Evolutionary conservation across 805 yeast genomes (phyloP), one percentile per base, ranked within the genome.

Genomic region (Soucietia sequanensis): DNA sequence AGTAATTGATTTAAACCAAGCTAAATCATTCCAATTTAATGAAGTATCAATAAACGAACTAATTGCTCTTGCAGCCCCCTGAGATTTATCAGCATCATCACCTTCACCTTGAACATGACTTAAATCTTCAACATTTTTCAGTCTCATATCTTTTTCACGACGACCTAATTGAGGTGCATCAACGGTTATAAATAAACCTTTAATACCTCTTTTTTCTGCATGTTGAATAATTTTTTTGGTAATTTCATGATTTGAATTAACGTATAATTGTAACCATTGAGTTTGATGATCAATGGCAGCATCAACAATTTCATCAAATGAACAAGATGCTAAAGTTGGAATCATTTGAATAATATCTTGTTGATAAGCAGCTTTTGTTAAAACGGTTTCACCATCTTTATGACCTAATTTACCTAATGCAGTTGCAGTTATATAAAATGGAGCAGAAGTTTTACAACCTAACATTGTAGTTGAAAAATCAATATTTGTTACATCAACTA

Each of bases 11-110:
- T 65, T 52, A 42, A 68, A 66, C 72, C 72, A 68, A 36, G 47
- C 39, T 20, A 68, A 44, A 37, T 66, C 71, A 7, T 55, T 47
- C 73, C 73, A 68, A 24, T 43, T 49, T 27, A 68, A 50, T 8
- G 56, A 42, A 2, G 72, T 60, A 38, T 67, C 73, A 44, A 90
- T 90, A 58, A 90, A 89, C 2, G 88, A 72, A n/a, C 89, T 80
- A 34, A 90, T 73, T 0, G 96, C 95, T 33, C 84, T 71, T 0
- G 96, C 87, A 0, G 95, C 95, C 37, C 96, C 96, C 55, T 81
- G 81, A 18, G 76, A 56, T 31, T 85, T 68, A 49, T 83, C 88
- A n/a, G 78, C 72, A 16, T 62, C 68, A 33, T 76, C 78, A 2
- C 71, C 69, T 4, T 67, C 72, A 11, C 72, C 70, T 49, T 73